Evolutionary conservation across 371 early-diverging fungal species (phyloP), one percentile per base, ranked within the genome.

Genomic region (Mortierella sp.): DNA sequence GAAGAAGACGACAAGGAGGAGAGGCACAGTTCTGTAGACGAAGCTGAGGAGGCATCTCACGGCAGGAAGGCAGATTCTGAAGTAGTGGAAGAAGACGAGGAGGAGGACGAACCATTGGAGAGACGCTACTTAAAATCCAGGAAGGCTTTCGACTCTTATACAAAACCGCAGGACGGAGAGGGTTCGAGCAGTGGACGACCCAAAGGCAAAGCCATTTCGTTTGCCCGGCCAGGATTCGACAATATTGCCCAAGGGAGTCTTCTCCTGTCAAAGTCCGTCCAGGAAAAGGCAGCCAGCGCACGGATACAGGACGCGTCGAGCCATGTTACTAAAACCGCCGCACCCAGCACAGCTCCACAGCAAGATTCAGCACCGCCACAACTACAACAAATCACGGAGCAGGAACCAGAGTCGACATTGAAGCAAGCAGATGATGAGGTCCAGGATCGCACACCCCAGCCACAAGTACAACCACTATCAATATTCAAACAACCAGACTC

Each of bases 101-200:
- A 65, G 13, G 66, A 66, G 26, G 66, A 66, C 5, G 66, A 66
- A 29, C 66, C 66, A 13, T 29, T 66, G 66, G 44, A 0, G 13
- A 24, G 66, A 66, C 66, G 66, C 13, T 13, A 19, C 6, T 14
- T 3, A 19, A 6, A 2, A 14, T 13, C 55, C 13, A 66, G 24
- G 11, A n/a, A 29, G 16, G 40, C 5, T 19, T 64, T 24, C 26
- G 24, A 64, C 39, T n/a, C 39, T 5, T n/a, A 26, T 4, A 6
- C 19, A n/a, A 41, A 1, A 0, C 13, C 40, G 24, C 14, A n/a
- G 10, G 2, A 11, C 4, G n/a, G 10, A 10, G 13, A 24, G 1
- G 14, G 11, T 26, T 41, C 41, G 6, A 24, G 1, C 7, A 5
- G 4, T 13, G 24, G 64, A 24, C 22, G 40, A 5, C 9, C 41